These are phyloP conservation scores for Metschnikowia gelsemii DNA, from an alignment of 805 yeast species.

Conservation along the genomic window DNA sequence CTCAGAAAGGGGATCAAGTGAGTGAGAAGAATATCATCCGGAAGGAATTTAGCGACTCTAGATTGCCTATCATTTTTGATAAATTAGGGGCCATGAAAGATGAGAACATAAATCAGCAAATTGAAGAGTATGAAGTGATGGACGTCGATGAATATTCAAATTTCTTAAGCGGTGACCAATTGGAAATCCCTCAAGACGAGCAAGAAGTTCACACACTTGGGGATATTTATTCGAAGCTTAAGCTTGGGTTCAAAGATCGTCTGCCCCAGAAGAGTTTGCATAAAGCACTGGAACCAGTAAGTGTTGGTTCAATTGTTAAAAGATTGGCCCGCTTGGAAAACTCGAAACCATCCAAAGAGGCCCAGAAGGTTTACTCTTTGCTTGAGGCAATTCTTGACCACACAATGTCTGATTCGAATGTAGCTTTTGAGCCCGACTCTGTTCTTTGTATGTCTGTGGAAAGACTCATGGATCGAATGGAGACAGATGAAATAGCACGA, in stretches of 20 bases:
- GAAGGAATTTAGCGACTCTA: conserved; percentile 37
- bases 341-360: conserved; percentile 26
- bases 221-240: conserved; percentile 18
- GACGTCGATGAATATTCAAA: conserved; percentile 41
- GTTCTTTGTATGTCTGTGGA: conserved; percentile 34
- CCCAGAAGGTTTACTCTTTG: conserved; percentile 26
- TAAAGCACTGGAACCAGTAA: conserved; percentile 7
- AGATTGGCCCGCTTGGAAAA: conserved; percentile 29
- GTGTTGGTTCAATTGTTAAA: conserved; percentile 27
- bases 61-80: conserved; percentile 36
- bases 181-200: conserved; percentile 9
- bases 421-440: conserved; percentile 25
- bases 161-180: conserved; percentile 15
- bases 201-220: conserved; percentile 16
- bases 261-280: not conserved
- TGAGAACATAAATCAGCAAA: conserved; percentile 34
- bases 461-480: conserved; percentile 33
- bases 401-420: conserved; percentile 27
- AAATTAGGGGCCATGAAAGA: conserved; percentile 33
- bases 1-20: conserved; percentile 28
- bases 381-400: conserved; percentile 35
- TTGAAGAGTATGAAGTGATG: conserved; percentile 37
- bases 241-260: conserved; percentile 9
- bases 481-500: conserved; percentile 36
- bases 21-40: conserved; percentile 32